Evolutionary conservation across 345 rosid genomes (phyloP).

Genomic region (Theobroma cacao): DNA sequence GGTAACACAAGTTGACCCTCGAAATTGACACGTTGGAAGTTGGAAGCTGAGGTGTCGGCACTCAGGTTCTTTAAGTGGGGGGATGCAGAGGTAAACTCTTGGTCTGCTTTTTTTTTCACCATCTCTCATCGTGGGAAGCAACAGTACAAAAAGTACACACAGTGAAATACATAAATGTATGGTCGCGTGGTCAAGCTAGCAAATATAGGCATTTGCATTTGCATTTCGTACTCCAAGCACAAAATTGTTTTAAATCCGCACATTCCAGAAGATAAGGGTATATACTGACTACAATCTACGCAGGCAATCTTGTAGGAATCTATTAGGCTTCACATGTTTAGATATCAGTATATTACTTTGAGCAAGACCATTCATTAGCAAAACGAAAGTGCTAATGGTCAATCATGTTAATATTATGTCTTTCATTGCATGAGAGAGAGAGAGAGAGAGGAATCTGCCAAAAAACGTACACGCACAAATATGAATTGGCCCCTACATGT

Average conservation of each 20-base stretch:
- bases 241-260: constrained; percentile 3
- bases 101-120: too few relatives aligned
- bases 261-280: background rate
- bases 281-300: background rate
- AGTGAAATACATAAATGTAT: too few relatives aligned
- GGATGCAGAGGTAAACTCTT: too few relatives aligned
- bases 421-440: background rate
- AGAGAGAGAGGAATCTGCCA: background rate
- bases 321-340: background rate
- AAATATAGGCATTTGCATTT: background rate
- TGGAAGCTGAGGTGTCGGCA: constrained; percentile 11
- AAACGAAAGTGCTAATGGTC: background rate
- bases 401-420: background rate
- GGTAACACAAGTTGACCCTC: constrained; percentile 3
- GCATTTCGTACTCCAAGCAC: background rate
- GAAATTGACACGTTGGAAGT: background rate
- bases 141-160: too few relatives aligned
- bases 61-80: constrained; percentile 3
- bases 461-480: background rate
- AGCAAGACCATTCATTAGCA: background rate
- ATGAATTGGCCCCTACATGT: background rate
- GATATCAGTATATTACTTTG: background rate
- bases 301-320: background rate
- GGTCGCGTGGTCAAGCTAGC: background rate
- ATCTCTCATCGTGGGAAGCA: background rate